Evolutionary conservation across 805 yeast genomes (phyloP), one percentile per base, ranked within the genome.

Genomic region (Candida nanaspora): DNA sequence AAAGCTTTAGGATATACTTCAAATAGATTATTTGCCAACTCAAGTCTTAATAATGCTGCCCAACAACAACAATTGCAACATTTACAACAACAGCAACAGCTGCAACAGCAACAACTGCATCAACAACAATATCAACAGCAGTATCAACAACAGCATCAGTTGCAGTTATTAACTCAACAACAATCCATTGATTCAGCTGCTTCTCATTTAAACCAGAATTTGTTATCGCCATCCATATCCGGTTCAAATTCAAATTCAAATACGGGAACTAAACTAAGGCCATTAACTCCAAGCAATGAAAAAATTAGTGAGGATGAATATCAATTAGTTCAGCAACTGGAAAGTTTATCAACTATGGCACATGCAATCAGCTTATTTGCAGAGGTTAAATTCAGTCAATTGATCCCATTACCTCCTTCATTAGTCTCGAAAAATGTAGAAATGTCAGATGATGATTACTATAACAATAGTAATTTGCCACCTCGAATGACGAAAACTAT

Each of bases 331-430:
- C 49, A 55, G 22, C 67, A 70, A 41, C 66, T 89, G 44, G 96
- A 88, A 57, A 69, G 78, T 1, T 64, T 87, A 35, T 87, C 95
- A 2, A 87, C 96, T 1, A 88, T 87, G 64, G 87, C 96, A 0
- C 93, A 88, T 55, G 95, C 95, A 0, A 80, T 93, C 18, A 79
- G 81, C 47, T 68, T 87, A 26, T 88, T 82, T 66, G 98, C 97
- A 0, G 96, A 88, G 49, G 88, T 87, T 22, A 93, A 93, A 61
- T 86, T 82, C 52, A 72, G 82, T 33, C 97, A 91, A 63, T 68
- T 89, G 50, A 76, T 83, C 29, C 96, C 96, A 9, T 67, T 80
- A 21, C 82, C 86, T 1, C 81, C 81, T 0, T 74, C 78, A 1
- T 15, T 34, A 4, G 10, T 3, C 16, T 23, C 20, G 2, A 23